Evolutionary conservation across 768 basidiomycete species (phyloP), one percentile per base, ranked within the genome.

Genomic region (Hypholoma fasciculare): DNA sequence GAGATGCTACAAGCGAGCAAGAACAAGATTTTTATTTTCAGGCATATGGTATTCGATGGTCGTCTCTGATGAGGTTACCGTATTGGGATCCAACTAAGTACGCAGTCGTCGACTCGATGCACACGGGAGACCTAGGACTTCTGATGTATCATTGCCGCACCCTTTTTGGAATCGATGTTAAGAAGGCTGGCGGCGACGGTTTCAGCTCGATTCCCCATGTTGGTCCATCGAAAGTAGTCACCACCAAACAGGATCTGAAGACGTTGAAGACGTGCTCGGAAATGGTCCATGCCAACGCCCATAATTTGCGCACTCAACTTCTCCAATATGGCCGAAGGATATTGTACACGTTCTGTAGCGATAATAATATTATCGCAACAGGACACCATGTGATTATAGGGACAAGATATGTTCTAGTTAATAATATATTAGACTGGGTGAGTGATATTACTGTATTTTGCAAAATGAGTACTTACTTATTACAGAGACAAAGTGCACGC

Each of bases 61-160:
- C 63, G 7, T 37, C 43, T 7, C 44, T 65, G 3, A 26, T 62
- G n/a, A 37, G 40, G 7, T 53, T 65, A 16, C 43, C 55, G 14
- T 65, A 65, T 34, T 65, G 54, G 50, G 61, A 65, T 43, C 55
- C 56, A 3, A 44, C 50, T 13, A n/a, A 20, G 9, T 62, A 51
- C 42, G 42, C 46, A 6, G 43, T 60, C 1, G 56, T 65, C 46
- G 64, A 65, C 23, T 47, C 60, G 1, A 65, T 65, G 64, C 64
- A 65, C 36, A 37, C 19, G 26, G 46, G 63, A 19, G 58, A 39
- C 40, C 55, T 65, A 2, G 48, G 58, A 1, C 38, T 63, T 12
- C 46, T 65, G 14, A 36, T 61, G 17, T 34, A 49, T 16, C 64
- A 65, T 38, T 53, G 26, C 30, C 50, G 57, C 4, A 37, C 37